Conservation (phyloP, 2,329 filamentous ascomycete genomes). For the Penicillium sp. region DNA sequence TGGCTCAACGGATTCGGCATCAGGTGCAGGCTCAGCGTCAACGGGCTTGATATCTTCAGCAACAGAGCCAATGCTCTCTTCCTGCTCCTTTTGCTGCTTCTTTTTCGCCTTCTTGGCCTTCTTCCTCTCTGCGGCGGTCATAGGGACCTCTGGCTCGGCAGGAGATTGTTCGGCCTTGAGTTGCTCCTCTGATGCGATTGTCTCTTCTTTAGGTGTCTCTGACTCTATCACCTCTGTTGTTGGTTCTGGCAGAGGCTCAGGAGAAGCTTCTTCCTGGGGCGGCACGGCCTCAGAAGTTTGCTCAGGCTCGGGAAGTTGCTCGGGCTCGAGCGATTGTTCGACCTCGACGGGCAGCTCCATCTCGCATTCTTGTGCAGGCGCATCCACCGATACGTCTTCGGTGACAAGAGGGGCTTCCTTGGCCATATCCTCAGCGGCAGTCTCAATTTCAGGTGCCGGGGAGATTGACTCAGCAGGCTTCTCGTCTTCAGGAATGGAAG, state of each 20-base stretch:
- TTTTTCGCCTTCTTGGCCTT: constrained; percentile 22
- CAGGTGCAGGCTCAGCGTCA: constrained; percentile 1
- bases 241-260: not conserved
- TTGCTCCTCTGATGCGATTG: not conserved
- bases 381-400: not conserved
- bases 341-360: not conserved
- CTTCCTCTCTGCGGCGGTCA: constrained; percentile 18
- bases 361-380: not conserved
- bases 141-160: constrained; percentile 12
- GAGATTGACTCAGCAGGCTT: constrained; percentile 9
- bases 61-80: constrained; percentile 4
- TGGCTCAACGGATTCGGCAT: not conserved
- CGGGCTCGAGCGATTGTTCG: not conserved
- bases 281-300: not conserved
- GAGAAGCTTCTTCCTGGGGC: not conserved
- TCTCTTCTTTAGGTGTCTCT: not conserved
- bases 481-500: constrained; percentile 15
- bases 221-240: not conserved
- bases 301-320: not conserved
- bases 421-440: not conserved
- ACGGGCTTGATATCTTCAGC: not conserved
- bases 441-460: not conserved
- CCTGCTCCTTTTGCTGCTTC: constrained; percentile 16
- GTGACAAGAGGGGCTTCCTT: not conserved
- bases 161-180: not conserved